These are phyloP conservation scores for Lepiota venenata DNA, from an alignment of 768 basidiomycete genomes.

Conservation along the genomic window DNA sequence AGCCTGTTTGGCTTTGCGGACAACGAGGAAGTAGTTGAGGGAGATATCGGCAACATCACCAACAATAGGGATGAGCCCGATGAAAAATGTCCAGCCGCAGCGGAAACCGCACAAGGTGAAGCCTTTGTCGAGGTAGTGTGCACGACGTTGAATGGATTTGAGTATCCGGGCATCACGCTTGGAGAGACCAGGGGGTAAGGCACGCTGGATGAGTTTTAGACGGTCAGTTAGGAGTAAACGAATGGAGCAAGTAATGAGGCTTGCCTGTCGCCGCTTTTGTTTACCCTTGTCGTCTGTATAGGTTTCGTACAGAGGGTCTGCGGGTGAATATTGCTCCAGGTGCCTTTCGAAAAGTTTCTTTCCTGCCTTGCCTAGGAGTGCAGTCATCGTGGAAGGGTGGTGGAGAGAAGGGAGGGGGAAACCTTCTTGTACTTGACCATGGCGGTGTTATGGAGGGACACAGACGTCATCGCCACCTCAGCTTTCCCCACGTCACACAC, in stretches of 20 bases:
- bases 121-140: conserved; percentile 86
- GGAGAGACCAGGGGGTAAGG: conserved; percentile 72
- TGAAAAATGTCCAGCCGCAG: conserved; percentile 86
- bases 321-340: conserved; percentile 61
- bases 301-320: conserved; percentile 72
- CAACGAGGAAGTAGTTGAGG: conserved; percentile 74
- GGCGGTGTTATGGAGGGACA: too few relatives aligned
- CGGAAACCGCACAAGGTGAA: conserved; percentile 76
- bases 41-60: conserved; percentile 62
- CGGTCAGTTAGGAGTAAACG: background rate
- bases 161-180: conserved; percentile 73
- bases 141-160: conserved; percentile 68
- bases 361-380: conserved; percentile 43
- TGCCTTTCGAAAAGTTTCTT: conserved; percentile 61
- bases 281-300: conserved; percentile 55
- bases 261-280: conserved; percentile 54
- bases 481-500: too few relatives aligned
- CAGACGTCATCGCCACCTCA: too few relatives aligned
- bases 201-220: conserved; percentile 41
- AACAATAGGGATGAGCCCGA: conserved; percentile 68
- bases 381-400: conserved; percentile 20
- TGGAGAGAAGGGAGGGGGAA: background rate
- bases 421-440: too few relatives aligned
- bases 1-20: conserved; percentile 71
- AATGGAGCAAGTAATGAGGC: conserved; percentile 12